Evolutionary conservation across 495 filamentous ascomycete genomes (phyloP).

Genomic region (Annulohypoxylon maeteangense): DNA sequence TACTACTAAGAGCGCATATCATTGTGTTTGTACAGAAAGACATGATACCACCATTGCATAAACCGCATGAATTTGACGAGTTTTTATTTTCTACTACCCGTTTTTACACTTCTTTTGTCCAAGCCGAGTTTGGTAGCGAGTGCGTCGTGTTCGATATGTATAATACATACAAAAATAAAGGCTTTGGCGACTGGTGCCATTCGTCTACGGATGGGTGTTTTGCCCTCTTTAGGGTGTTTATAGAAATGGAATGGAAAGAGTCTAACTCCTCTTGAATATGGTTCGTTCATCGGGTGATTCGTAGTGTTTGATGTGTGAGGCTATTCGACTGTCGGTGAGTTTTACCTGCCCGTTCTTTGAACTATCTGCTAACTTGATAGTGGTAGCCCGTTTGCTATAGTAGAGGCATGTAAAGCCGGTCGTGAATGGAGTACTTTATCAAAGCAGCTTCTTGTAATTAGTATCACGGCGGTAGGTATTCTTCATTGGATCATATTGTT

Average conservation of each 20-base stretch:
- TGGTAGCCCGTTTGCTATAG: neutral
- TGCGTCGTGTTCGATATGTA: slow-evolving; percentile 1
- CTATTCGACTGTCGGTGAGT: neutral
- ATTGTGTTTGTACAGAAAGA: slow-evolving; percentile 51
- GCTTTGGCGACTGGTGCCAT: neutral
- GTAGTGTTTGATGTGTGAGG: neutral
- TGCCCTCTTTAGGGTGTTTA: neutral
- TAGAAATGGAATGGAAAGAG: slow-evolving; percentile 12
- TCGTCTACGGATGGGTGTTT: neutral
- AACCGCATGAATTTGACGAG: slow-evolving; percentile 49
- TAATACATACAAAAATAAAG: neutral
- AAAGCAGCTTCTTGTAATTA: too few species aligned
- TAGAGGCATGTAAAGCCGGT: neutral
- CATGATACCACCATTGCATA: slow-evolving; percentile 58
- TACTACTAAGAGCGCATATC: slow-evolving; percentile 30
- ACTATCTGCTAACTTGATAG: neutral
- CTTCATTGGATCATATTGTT: too few species aligned
- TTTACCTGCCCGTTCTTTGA: neutral
- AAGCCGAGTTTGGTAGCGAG: slow-evolving; percentile 8
- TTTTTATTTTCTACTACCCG: slow-evolving; percentile 4
- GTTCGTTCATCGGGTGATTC: neutral
- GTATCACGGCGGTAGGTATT: too few species aligned
- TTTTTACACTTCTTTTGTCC: neutral
- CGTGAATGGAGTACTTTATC: neutral
- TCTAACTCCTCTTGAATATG: neutral